phyloP scores from a whole-genome alignment of 306 rosid genomes.

The Erythrophleum fordii region DNA sequence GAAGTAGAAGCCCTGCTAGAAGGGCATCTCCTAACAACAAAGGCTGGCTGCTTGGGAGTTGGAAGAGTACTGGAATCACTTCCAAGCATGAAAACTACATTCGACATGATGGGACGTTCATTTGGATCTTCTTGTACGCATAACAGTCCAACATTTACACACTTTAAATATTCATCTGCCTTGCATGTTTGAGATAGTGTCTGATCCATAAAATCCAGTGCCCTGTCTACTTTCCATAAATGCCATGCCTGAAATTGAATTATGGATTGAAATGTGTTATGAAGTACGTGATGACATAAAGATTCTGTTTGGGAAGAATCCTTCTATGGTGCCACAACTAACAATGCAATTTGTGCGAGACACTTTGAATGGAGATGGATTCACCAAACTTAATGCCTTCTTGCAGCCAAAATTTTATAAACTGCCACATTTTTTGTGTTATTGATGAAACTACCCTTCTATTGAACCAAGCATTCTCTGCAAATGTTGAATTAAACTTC shows the following conservation, averaged over 20 bases:
- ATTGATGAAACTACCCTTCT: background rate
- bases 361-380: background rate
- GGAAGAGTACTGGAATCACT: constrained; percentile 66
- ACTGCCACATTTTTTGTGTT: background rate
- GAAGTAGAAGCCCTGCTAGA: constrained; percentile 75
- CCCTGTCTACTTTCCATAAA: constrained; percentile 65
- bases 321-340: background rate
- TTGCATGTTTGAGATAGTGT: constrained; percentile 56
- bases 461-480: background rate
- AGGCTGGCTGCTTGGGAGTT: constrained; percentile 72
- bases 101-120: constrained; percentile 73
- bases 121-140: constrained; percentile 78
- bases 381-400: background rate
- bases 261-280: background rate
- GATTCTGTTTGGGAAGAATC: background rate
- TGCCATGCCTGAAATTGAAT: constrained; percentile 66
- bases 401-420: background rate
- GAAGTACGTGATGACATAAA: background rate
- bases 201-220: constrained; percentile 59
- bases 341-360: background rate
- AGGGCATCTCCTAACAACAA: constrained; percentile 64
- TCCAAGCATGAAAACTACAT: constrained; percentile 70
- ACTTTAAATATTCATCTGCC: constrained; percentile 59
- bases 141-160: constrained; percentile 62
- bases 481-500: too few species aligned